Evolutionary conservation across 345 rosid species (phyloP).

Genomic region (Iberis pinnata): DNA sequence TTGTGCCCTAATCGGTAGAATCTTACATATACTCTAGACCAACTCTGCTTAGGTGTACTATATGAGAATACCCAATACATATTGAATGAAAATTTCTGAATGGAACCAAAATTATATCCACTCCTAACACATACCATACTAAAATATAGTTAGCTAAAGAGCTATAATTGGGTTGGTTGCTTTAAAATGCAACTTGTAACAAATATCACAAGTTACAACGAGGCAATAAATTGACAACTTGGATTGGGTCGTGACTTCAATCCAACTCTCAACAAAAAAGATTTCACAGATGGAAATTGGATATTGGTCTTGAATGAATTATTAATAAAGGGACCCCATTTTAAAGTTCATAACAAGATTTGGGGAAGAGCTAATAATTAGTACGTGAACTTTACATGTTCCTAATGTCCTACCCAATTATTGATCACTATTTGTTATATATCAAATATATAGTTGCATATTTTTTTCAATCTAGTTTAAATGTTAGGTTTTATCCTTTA

Average conservation of each 20-base stretch:
- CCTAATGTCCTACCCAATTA: conserved; percentile 21
- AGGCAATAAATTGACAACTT: conserved; percentile 27
- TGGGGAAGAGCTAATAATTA: conserved; percentile 5
- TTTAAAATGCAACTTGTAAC: conserved; percentile 20
- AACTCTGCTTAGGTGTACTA: too few relatives aligned
- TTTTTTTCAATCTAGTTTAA: conserved; percentile 15
- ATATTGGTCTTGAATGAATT: conserved; percentile 25
- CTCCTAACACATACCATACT: too few relatives aligned
- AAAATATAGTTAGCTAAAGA: conserved; percentile 1
- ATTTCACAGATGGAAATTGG: conserved; percentile 28
- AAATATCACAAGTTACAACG: conserved; percentile 24
- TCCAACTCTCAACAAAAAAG: conserved; percentile 26
- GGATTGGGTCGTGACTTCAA: conserved; percentile 27
- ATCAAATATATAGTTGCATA: conserved; percentile 23
- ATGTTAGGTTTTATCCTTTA: conserved; percentile 13
- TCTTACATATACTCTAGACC: too few relatives aligned
- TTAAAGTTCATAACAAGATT: conserved; percentile 17
- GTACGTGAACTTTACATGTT: conserved; percentile 27
- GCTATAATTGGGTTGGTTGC: conserved; percentile 27
- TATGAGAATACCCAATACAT: too few relatives aligned
- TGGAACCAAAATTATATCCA: too few relatives aligned
- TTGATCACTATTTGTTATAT: conserved; percentile 23
- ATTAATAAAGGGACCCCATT: conserved; percentile 18
- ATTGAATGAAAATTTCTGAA: too few relatives aligned
- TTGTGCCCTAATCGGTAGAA: too few relatives aligned